Evolutionary conservation across 164 flowering plant genomes (phyloP).

Genomic region (Piper betle): DNA sequence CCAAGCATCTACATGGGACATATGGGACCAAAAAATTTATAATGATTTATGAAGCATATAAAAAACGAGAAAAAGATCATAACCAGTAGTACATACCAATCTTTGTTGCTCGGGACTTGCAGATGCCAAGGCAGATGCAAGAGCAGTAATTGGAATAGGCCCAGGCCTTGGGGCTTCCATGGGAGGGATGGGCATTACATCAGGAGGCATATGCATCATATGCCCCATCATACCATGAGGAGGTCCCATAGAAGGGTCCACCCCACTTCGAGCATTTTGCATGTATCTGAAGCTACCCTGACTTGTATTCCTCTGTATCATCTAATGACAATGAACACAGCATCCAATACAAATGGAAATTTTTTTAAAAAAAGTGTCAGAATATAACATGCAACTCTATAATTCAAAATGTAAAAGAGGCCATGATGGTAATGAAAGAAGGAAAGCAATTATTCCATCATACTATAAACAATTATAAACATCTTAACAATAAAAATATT

Average conservation of each 20-base stretch:
- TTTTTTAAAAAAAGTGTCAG: background rate
- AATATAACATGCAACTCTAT: background rate
- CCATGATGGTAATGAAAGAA: too few relatives aligned
- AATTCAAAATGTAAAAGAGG: too few relatives aligned
- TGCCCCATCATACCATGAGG: slow-evolving; percentile 47
- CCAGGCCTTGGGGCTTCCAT: slow-evolving; percentile 27
- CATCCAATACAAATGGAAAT: background rate
- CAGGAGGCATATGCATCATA: slow-evolving; percentile 35
- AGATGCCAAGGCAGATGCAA: slow-evolving; percentile 57
- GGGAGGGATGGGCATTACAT: slow-evolving; percentile 28
- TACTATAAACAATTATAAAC: too few relatives aligned
- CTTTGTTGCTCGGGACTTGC: slow-evolving; percentile 45
- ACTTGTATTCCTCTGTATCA: slow-evolving; percentile 32
- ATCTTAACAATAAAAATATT: too few relatives aligned
- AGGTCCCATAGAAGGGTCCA: slow-evolving; percentile 36
- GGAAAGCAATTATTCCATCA: too few relatives aligned
- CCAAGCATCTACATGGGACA: slow-evolving; percentile 52
- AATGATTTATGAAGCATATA: background rate
- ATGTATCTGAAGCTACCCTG: slow-evolving; percentile 48
- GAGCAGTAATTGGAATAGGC: slow-evolving; percentile 37
- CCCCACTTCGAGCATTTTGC: slow-evolving; percentile 35
- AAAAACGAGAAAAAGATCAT: background rate
- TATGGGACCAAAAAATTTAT: background rate
- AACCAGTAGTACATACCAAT: slow-evolving; percentile 18
- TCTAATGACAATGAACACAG: slow-evolving; percentile 6